Conservation (phyloP, 2,329 filamentous ascomycete species). For the Clonostachys sp. region DNA sequence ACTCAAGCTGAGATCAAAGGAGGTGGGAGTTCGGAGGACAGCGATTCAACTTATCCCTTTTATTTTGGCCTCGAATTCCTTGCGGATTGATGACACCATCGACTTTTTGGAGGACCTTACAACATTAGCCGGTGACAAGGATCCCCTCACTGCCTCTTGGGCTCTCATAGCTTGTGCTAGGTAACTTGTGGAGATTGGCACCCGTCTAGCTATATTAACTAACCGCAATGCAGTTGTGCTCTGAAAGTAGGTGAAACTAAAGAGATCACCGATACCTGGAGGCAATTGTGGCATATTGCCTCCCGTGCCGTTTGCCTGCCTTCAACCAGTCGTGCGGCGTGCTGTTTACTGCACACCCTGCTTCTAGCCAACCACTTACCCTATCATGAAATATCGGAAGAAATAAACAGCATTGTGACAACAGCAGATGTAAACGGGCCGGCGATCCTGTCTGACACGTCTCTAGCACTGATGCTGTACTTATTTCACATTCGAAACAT, state of each 20-base stretch:
- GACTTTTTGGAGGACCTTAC: slow-evolving; percentile 55
- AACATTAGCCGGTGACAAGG: slow-evolving; percentile 64
- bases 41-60: slow-evolving; percentile 56
- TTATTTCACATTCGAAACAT: slow-evolving; percentile 63
- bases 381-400: slow-evolving; percentile 62
- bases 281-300: slow-evolving; percentile 70
- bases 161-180: slow-evolving; percentile 77
- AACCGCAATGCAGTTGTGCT: neutral
- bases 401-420: slow-evolving; percentile 67
- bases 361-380: slow-evolving; percentile 62
- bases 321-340: slow-evolving; percentile 71
- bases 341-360: slow-evolving; percentile 66
- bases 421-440: slow-evolving; percentile 81
- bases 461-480: slow-evolving; percentile 66
- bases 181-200: slow-evolving; percentile 36
- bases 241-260: slow-evolving; percentile 20
- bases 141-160: slow-evolving; percentile 67
- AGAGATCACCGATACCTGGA: slow-evolving; percentile 49
- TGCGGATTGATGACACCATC: slow-evolving; percentile 45
- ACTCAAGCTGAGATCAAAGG: slow-evolving; percentile 38
- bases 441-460: slow-evolving; percentile 72
- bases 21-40: slow-evolving; percentile 39
- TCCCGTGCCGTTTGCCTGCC: slow-evolving; percentile 66
- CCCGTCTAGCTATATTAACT: slow-evolving; percentile 12
- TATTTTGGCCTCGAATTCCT: slow-evolving; percentile 38